A percentile compares a stretch with the other conserved stretches of the same genome.
These are phyloP conservation scores for Sugiyamaella paludigena DNA, from an alignment of 1,139 yeast species.

Conservation along the genomic window DNA sequence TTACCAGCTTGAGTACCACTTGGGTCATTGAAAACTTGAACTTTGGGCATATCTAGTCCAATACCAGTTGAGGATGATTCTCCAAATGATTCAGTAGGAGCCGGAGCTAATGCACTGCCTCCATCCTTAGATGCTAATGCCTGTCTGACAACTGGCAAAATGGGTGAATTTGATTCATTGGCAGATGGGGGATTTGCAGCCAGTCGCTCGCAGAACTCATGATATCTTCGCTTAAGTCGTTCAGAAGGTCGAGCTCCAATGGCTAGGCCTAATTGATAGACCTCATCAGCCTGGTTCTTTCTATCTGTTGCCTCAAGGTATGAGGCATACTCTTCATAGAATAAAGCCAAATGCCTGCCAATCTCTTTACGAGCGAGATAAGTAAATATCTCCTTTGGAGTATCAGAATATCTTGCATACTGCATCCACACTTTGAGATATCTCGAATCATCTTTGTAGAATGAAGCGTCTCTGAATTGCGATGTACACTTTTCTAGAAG, in stretches of 20 bases:
- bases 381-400: constrained; percentile 68
- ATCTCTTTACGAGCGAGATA: constrained; percentile 73
- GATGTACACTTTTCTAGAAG: constrained; percentile 73
- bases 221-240: constrained; percentile 52
- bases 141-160: constrained; percentile 28
- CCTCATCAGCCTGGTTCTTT: constrained; percentile 57
- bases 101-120: neutral
- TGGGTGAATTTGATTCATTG: constrained; percentile 40
- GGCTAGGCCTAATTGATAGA: constrained; percentile 61
- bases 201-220: constrained; percentile 47
- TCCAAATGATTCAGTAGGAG: neutral
- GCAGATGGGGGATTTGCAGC: constrained; percentile 31
- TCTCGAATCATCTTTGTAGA: constrained; percentile 78
- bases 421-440: constrained; percentile 79
- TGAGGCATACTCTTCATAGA: constrained; percentile 78
- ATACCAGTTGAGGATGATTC: neutral
- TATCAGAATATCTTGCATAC: constrained; percentile 65
- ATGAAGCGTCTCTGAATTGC: constrained; percentile 59
- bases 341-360: constrained; percentile 64
- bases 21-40: constrained; percentile 37
- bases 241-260: constrained; percentile 61
- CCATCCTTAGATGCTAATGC: constrained; percentile 26
- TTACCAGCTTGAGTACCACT: constrained; percentile 26
- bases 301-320: constrained; percentile 56
- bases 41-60: constrained; percentile 18